Conservation (phyloP, 129 eudicot genomes). For the Lactuca sativa region DNA sequence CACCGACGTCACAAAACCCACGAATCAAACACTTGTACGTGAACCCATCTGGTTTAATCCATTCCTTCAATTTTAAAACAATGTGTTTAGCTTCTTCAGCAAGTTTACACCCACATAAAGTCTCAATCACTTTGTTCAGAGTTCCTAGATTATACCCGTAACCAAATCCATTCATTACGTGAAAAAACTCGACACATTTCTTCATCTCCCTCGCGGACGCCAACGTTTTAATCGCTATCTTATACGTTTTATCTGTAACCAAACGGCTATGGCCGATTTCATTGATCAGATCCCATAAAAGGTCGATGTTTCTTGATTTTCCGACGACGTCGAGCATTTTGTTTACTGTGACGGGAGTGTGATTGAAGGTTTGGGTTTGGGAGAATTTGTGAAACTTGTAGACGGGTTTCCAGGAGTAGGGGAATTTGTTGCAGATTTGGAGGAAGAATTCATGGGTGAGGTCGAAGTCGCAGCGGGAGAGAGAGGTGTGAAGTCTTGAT, state of each 20-base stretch:
- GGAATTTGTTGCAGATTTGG: constrained; percentile 84
- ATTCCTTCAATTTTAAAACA: constrained; percentile 62
- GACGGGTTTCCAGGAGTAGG: constrained; percentile 75
- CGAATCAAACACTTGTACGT: constrained; percentile 74
- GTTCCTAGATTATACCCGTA: constrained; percentile 52
- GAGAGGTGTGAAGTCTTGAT: constrained; percentile 51
- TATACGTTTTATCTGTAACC: constrained; percentile 50
- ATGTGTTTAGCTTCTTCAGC: constrained; percentile 70
- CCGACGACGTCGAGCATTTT: constrained; percentile 74
- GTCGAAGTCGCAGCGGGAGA: constrained; percentile 41
- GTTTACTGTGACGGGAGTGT: constrained; percentile 67
- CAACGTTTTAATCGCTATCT: constrained; percentile 53
- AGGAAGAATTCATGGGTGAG: constrained; percentile 90
- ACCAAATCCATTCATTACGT: constrained; percentile 65
- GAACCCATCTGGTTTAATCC: constrained; percentile 49
- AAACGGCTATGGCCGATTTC: constrained; percentile 42
- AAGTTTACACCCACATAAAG: constrained; percentile 55
- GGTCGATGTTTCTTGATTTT: constrained; percentile 73
- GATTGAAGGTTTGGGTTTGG: constrained; percentile 52
- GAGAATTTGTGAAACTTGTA: constrained; percentile 62
- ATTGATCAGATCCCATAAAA: constrained; percentile 54
- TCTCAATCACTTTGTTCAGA: constrained; percentile 59
- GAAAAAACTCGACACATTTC: constrained; percentile 79
- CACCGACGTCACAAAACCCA: constrained; percentile 82
- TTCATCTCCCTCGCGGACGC: constrained; percentile 77